Evolutionary conservation across 495 filamentous ascomycete genomes (phyloP).

Genomic region (Platismatia glauca): DNA sequence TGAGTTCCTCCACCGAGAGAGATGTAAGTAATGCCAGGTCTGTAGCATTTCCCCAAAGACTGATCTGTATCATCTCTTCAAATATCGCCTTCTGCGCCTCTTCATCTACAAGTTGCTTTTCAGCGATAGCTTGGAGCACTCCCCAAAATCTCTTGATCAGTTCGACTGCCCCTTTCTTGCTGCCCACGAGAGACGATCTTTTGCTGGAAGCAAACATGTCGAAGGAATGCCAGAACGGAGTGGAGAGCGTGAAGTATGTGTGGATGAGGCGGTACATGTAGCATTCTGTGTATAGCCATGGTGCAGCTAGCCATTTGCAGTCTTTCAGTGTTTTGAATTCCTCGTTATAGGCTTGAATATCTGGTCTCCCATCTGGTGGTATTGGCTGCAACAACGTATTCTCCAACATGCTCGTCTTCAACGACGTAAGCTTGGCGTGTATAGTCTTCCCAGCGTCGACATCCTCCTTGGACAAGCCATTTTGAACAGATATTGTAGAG

Average conservation of each 20-base stretch:
- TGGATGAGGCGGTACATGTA: slow-evolving; percentile 81
- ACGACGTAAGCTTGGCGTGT: slow-evolving; percentile 1
- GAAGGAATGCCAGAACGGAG: slow-evolving; percentile 72
- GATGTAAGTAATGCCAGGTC: slow-evolving; percentile 85
- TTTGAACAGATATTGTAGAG: not conserved
- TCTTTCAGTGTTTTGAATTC: slow-evolving; percentile 65
- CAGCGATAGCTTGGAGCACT: slow-evolving; percentile 45
- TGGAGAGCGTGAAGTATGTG: slow-evolving; percentile 65
- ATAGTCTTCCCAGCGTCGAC: slow-evolving; percentile 8
- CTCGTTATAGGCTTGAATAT: slow-evolving; percentile 71
- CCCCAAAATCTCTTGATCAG: slow-evolving; percentile 65
- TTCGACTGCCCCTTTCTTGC: slow-evolving; percentile 80
- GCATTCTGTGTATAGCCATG: slow-evolving; percentile 89
- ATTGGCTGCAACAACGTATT: slow-evolving; percentile 49
- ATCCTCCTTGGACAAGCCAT: not conserved
- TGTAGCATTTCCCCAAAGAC: slow-evolving; percentile 95
- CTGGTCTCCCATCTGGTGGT: slow-evolving; percentile 65
- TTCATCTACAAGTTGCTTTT: slow-evolving; percentile 41
- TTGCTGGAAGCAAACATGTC: slow-evolving; percentile 87
- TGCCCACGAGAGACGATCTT: slow-evolving; percentile 82
- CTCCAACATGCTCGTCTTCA: not conserved
- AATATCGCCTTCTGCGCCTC: slow-evolving; percentile 71
- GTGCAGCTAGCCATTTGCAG: slow-evolving; percentile 66
- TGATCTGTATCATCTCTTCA: slow-evolving; percentile 90
- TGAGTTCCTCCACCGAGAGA: slow-evolving; percentile 86